Evolutionary conservation across 1,284 basidiomycete genomes (phyloP).

Genomic region (Meripilus lineatus): DNA sequence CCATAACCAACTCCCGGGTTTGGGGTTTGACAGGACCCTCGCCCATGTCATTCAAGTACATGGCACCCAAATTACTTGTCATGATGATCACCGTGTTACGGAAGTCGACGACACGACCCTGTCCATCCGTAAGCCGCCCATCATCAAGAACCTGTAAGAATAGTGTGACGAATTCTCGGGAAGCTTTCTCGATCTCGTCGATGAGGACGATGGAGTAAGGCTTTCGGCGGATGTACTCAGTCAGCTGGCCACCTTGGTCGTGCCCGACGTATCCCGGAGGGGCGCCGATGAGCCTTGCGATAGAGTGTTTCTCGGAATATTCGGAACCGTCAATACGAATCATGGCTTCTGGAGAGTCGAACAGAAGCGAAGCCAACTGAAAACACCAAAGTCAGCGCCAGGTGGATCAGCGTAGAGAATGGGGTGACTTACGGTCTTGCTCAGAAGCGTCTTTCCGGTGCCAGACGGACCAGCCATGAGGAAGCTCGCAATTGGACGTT

Average conservation of each 20-base stretch:
- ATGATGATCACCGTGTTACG: constrained; percentile 91
- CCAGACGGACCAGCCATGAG: constrained; percentile 92
- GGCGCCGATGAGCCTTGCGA: constrained; percentile 85
- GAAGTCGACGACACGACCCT: constrained; percentile 76
- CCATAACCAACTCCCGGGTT: constrained; percentile 70
- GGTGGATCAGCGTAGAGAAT: neutral
- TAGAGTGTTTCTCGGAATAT: constrained; percentile 92
- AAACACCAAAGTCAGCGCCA: constrained; percentile 18
- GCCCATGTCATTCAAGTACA: constrained; percentile 73
- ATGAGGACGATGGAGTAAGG: constrained; percentile 81
- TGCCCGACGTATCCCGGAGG: constrained; percentile 92
- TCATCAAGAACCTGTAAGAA: constrained; percentile 96
- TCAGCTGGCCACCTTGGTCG: constrained; percentile 87
- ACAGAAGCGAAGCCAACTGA: constrained; percentile 81
- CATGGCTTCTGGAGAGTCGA: constrained; percentile 88
- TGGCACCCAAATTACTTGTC: constrained; percentile 88
- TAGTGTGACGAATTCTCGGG: constrained; percentile 85
- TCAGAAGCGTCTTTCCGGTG: constrained; percentile 84
- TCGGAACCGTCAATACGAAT: constrained; percentile 90
- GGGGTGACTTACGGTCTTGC: constrained; percentile 70
- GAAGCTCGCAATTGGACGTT: constrained; percentile 90
- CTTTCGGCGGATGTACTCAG: constrained; percentile 87
- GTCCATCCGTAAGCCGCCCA: constrained; percentile 88
- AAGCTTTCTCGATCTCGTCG: constrained; percentile 90
- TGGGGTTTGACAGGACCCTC: constrained; percentile 65